phyloP scores from a whole-genome alignment of 352 stramenopile genomes.

The Globisporangium polare region DNA sequence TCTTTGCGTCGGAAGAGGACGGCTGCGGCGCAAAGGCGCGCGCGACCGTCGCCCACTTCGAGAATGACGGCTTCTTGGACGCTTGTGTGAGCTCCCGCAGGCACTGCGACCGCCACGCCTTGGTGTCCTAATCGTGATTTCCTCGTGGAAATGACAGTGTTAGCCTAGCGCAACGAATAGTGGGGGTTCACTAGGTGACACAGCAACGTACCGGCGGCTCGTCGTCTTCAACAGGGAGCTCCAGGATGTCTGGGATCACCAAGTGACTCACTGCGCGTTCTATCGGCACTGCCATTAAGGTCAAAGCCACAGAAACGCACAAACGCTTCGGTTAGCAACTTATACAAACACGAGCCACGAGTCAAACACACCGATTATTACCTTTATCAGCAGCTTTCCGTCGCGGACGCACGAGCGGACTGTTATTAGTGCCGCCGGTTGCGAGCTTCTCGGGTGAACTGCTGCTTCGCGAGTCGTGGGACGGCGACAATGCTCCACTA shows the following conservation, averaged over 20 bases:
- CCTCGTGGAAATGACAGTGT: too few species aligned
- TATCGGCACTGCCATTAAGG: not conserved
- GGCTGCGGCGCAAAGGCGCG: slow-evolving; percentile 24
- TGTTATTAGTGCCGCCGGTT: too few species aligned
- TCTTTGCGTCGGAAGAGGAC: slow-evolving; percentile 14
- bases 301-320: not conserved
- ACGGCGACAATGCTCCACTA: not conserved
- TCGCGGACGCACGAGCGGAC: not conserved
- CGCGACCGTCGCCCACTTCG: slow-evolving; percentile 36
- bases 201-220: slow-evolving; percentile 6
- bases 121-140: too few species aligned
- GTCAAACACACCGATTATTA: not conserved
- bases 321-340: not conserved
- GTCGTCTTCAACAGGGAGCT: slow-evolving; percentile 6
- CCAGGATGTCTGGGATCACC: slow-evolving; percentile 8
- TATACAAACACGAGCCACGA: not conserved
- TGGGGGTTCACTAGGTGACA: too few species aligned
- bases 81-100: slow-evolving; percentile 27
- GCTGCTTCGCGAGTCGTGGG: slow-evolving; percentile 1
- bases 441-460: slow-evolving; percentile 8
- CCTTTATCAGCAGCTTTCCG: slow-evolving; percentile 5
- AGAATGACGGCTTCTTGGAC: slow-evolving; percentile 26
- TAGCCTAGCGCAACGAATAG: too few species aligned
- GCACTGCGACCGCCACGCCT: slow-evolving; percentile 35
- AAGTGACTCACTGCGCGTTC: not conserved